phyloP scores from a whole-genome alignment of 1,284 basidiomycete genomes.

The Microbotryomycetes sp. region DNA sequence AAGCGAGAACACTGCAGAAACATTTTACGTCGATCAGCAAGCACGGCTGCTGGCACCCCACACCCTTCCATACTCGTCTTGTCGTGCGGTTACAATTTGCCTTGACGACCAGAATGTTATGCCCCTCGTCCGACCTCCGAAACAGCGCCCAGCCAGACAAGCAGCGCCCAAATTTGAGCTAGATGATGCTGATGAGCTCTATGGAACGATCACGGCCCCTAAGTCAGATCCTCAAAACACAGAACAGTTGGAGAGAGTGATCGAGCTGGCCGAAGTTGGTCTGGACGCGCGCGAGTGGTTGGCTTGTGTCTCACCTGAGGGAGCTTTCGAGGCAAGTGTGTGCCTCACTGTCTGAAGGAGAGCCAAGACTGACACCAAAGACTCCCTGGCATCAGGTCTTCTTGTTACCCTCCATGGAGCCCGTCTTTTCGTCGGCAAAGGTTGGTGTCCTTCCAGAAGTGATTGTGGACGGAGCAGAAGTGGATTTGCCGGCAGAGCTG shows the following conservation, averaged over 20 bases:
- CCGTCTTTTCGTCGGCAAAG: conserved; percentile 43
- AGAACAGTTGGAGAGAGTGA: background rate
- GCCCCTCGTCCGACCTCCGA: background rate
- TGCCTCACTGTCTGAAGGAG: too few relatives aligned
- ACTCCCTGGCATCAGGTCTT: too few relatives aligned
- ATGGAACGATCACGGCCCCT: background rate
- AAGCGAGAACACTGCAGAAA: too few relatives aligned
- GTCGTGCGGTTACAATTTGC: background rate
- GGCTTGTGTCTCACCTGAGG: background rate
- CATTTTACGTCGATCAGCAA: background rate
- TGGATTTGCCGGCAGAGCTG: conserved; percentile 13
- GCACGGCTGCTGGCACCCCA: background rate
- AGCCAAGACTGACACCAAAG: too few relatives aligned
- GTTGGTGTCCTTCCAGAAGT: conserved; percentile 36
- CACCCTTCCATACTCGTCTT: background rate
- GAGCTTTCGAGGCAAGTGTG: background rate
- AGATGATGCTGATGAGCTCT: background rate
- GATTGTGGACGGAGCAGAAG: conserved; percentile 17
- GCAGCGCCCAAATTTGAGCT: background rate
- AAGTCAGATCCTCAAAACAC: too few relatives aligned
- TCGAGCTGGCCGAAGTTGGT: background rate
- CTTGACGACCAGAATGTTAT: background rate
- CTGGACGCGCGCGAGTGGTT: background rate
- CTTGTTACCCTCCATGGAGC: conserved; percentile 41
- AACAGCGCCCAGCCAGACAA: background rate